These are phyloP conservation scores for Phytophthora citricola DNA, from an alignment of 352 stramenopile species.

Conservation along the genomic window DNA sequence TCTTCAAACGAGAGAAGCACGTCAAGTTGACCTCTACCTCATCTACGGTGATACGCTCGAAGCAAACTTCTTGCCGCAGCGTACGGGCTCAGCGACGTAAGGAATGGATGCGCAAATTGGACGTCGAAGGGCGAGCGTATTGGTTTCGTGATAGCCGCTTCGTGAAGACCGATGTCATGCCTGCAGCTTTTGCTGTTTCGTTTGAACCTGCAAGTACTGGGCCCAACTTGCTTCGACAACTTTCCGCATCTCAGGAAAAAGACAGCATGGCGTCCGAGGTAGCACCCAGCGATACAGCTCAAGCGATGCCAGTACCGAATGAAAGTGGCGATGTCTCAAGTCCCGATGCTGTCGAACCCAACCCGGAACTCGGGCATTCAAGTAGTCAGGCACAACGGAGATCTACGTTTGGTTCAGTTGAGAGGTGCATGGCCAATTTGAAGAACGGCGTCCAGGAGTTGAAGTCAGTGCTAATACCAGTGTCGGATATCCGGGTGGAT, in stretches of 20 bases:
- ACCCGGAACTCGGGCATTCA: constrained; percentile 2
- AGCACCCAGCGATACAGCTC: background rate
- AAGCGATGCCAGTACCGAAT: background rate
- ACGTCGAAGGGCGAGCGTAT: constrained; percentile 28
- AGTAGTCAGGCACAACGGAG: background rate
- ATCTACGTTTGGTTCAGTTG: constrained; percentile 8
- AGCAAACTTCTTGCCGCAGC: background rate
- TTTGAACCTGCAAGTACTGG: constrained; percentile 9
- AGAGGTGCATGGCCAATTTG: background rate
- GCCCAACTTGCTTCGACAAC: background rate
- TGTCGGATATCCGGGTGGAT: constrained; percentile 1
- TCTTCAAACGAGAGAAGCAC: constrained; percentile 4
- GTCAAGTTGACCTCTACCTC: background rate
- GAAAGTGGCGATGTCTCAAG: background rate
- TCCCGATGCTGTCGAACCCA: background rate
- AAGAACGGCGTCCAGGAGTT: background rate
- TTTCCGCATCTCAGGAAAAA: background rate
- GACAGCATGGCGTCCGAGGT: background rate
- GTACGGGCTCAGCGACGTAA: constrained; percentile 29
- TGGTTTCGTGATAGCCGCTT: constrained; percentile 29
- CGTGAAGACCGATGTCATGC: background rate
- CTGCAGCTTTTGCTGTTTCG: constrained; percentile 13
- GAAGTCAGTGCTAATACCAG: constrained; percentile 1
- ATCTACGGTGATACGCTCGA: background rate
- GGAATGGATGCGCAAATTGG: constrained; percentile 39